These are phyloP conservation scores for Fusarium longipes DNA, from an alignment of 2,329 filamentous ascomycete species.

Conservation along the genomic window DNA sequence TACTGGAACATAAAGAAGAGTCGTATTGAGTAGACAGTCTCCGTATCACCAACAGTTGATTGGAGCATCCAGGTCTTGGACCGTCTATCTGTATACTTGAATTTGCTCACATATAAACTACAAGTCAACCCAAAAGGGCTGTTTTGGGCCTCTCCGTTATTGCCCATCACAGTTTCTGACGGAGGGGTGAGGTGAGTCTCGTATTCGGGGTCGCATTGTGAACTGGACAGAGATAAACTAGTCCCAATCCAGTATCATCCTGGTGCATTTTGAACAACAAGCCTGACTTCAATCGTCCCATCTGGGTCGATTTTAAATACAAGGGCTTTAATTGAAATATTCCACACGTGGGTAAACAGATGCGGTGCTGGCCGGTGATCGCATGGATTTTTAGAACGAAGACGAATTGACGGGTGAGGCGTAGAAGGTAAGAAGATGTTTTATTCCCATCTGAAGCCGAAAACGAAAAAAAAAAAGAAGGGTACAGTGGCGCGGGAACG, in stretches of 20 bases:
- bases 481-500: constrained; percentile 12
- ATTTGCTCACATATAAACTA: background rate
- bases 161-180: background rate
- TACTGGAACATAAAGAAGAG: background rate
- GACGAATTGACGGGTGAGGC: constrained; percentile 24
- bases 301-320: constrained; percentile 12
- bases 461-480: constrained; percentile 43
- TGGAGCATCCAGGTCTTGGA: background rate
- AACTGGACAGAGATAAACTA: background rate
- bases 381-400: constrained; percentile 7
- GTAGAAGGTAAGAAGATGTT: background rate
- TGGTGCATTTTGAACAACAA: background rate
- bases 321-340: constrained; percentile 23
- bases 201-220: background rate
- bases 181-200: background rate
- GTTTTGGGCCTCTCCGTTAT: background rate
- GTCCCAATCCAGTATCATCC: background rate
- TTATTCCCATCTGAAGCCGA: constrained; percentile 28
- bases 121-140: background rate
- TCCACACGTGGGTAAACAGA: constrained; percentile 8
- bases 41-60: background rate
- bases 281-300: background rate
- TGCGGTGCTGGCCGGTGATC: background rate
- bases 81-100: background rate
- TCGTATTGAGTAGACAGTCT: too few relatives aligned